phyloP scores from a whole-genome alignment of 306 rosid species.

The Benincasa hispida region DNA sequence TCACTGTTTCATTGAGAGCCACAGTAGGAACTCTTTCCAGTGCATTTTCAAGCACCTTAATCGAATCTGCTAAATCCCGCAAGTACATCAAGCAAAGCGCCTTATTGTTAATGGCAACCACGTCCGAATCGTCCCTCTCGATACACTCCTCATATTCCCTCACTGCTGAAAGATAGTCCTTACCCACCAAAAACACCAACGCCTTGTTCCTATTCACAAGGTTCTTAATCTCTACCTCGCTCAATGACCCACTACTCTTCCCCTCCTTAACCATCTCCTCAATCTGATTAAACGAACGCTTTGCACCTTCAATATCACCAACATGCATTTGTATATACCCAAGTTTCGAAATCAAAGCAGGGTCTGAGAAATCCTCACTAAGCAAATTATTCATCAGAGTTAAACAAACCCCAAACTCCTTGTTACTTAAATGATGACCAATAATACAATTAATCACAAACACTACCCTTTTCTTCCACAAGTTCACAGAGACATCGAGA shows the following conservation, averaged over 20 bases:
- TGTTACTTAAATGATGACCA: conserved; percentile 58
- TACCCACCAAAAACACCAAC: conserved; percentile 64
- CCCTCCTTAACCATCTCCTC: conserved; percentile 41
- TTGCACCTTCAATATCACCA: conserved; percentile 81
- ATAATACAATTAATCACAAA: conserved; percentile 59
- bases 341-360: conserved; percentile 53
- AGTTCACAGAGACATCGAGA: conserved; percentile 14
- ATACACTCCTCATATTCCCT: conserved; percentile 86
- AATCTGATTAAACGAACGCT: conserved; percentile 42
- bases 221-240: conserved; percentile 42
- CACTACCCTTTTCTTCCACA: conserved; percentile 58
- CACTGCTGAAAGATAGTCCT: conserved; percentile 87
- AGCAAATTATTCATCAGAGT: conserved; percentile 42
- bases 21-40: conserved; percentile 86
- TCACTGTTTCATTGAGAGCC: conserved; percentile 71
- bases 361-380: conserved; percentile 27
- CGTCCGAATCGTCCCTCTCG: conserved; percentile 58
- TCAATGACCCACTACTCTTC: conserved; percentile 27
- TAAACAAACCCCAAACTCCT: conserved; percentile 56
- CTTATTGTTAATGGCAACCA: conserved; percentile 70
- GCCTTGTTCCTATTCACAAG: conserved; percentile 73
- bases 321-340: conserved; percentile 77
- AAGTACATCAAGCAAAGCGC: conserved; percentile 89
- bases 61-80: conserved; percentile 87
- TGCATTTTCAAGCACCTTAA: conserved; percentile 72